These are phyloP conservation scores for Podaxis sp. DNA, from an alignment of 768 basidiomycete species.

Conservation along the genomic window DNA sequence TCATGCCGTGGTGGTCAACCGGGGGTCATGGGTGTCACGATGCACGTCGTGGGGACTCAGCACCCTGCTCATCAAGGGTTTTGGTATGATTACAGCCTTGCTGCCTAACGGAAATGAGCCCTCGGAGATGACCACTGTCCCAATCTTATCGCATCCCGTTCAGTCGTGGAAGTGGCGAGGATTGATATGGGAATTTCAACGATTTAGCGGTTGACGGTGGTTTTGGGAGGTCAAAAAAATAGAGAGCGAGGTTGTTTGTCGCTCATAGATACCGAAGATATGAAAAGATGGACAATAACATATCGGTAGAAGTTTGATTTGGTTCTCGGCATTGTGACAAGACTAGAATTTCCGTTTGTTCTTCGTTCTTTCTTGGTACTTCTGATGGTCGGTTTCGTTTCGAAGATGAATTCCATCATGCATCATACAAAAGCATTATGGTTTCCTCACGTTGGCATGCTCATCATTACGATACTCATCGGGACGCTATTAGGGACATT, in stretches of 20 bases:
- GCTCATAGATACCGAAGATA: conserved; percentile 1
- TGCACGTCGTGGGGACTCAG: neutral
- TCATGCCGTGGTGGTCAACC: neutral
- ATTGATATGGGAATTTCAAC: neutral
- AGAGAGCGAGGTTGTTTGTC: neutral
- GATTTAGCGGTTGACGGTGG: neutral
- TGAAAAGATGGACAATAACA: neutral
- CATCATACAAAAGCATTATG: neutral
- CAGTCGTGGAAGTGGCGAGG: neutral
- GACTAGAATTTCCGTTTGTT: neutral
- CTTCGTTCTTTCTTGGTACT: neutral
- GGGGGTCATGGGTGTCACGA: neutral
- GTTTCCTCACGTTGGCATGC: neutral
- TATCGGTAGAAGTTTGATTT: neutral
- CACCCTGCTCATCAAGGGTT: neutral
- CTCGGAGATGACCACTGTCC: neutral
- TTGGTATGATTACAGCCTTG: neutral
- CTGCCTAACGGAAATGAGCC: neutral
- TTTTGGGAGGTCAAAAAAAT: neutral
- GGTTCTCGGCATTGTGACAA: neutral
- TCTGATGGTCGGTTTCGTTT: neutral
- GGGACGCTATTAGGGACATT: neutral
- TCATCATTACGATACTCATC: neutral
- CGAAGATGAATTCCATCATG: neutral
- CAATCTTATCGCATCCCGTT: neutral